Base-by-base conservation (phyloP, 2,329 filamentous ascomycete genomes). In the Arthrobotrys iridis region DNA sequence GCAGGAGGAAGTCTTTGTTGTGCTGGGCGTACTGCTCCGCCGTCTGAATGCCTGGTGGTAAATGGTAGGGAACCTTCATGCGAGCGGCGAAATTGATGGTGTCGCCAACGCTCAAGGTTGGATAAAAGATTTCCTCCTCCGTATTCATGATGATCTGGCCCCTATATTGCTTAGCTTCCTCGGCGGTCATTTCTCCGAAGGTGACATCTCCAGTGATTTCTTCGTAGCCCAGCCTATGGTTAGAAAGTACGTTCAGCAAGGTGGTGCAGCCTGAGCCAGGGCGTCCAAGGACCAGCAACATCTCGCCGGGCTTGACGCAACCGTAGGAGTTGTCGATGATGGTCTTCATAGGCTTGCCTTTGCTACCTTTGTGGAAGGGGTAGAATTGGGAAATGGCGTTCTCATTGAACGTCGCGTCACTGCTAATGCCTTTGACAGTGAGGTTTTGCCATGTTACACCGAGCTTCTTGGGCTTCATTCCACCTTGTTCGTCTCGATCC, bases 201-300 rank as follows among this genome's bases (percentile, higher is more conserved):
- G 80, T 81, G 22, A 85, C 84, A 50, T 84, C 83, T 8, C 78
- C 79, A 24, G 80, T 78, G 28, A 79, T 73, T 20, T 78, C 79
- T 15, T 79, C 79, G 58, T 74, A 84, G 78, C 70, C 83, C 28
- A 58, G 24, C 1, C 78, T 59, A 80, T 91, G 88, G 80, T 91
- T 91, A 13, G 88, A 85, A 70, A 91, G 89, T 0, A 87, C 84
- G 81, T 89, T 90, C 64, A 91, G 84, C 77, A 91, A 90, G 0
- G 89, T 90, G 0, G 89, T 76, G 80, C 89, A 91, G 24, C 89
- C 89, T 0, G 87, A 89, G 0, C 92, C 91, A 0, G 92, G 92
- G 75, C 89, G 87, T 26, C 92, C 92, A 11, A 96, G 84, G 0
- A 96, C 92, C 1, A 96, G 85, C 0, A 93, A 87, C 92, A 96